Evolutionary conservation across 2,329 filamentous ascomycete genomes (phyloP).

Genomic region (Arthroderma sp.): DNA sequence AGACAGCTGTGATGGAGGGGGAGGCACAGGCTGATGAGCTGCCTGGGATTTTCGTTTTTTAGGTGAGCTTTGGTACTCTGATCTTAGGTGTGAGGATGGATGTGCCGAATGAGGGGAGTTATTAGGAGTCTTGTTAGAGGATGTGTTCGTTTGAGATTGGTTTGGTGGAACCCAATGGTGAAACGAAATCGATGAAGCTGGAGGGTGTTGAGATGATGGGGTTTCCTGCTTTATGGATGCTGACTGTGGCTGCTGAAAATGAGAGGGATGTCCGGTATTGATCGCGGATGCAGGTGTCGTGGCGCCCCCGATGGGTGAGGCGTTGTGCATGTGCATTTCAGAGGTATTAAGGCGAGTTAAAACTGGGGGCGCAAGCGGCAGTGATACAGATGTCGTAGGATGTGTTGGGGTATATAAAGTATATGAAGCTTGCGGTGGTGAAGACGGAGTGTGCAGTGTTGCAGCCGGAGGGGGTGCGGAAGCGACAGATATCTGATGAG

Average conservation of each 20-base stretch:
- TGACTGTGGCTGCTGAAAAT: conserved; percentile 16
- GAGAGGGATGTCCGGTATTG: conserved; percentile 2
- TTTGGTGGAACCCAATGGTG: conserved; percentile 82
- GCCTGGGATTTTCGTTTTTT: conserved; percentile 69
- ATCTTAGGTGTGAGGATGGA: conserved; percentile 35
- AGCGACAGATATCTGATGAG: neutral
- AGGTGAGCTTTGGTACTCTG: conserved; percentile 59
- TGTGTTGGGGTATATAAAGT: neutral
- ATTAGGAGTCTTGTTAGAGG: conserved; percentile 57
- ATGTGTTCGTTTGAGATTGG: conserved; percentile 56
- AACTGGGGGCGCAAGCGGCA: conserved; percentile 11
- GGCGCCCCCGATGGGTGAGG: conserved; percentile 12
- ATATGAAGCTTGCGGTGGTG: conserved; percentile 10
- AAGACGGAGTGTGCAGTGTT: conserved; percentile 7
- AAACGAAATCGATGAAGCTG: conserved; percentile 59
- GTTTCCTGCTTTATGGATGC: conserved; percentile 22
- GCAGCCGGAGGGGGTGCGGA: conserved; percentile 5
- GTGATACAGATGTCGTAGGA: too few species aligned
- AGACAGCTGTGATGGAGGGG: conserved; percentile 37
- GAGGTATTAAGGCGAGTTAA: conserved; percentile 27
- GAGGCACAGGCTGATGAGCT: conserved; percentile 37
- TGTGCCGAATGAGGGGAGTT: conserved; percentile 33
- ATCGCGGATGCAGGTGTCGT: neutral
- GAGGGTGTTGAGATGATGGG: conserved; percentile 47
- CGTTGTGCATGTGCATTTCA: conserved; percentile 28